Base-by-base conservation (phyloP, 441 rosid genomes). In the Mallotus japonicus region DNA sequence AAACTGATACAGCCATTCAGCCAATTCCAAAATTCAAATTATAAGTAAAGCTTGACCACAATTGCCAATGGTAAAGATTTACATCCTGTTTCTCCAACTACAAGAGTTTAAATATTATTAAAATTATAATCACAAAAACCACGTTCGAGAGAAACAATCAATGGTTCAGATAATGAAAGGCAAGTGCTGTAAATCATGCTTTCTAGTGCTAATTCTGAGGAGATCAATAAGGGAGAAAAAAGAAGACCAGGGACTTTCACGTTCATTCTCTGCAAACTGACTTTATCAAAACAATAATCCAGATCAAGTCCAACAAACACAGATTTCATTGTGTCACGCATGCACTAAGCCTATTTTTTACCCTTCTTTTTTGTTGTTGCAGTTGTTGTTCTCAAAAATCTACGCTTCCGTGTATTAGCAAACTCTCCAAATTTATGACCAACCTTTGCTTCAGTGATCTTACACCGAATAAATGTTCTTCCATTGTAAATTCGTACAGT, bases 351-450 rank as follows among this genome's bases (percentile, higher is more conserved):
- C 67, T 71, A 60, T 49, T 61, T 71, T 22, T 61, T 71, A 10
- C 14, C 66, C 56, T 71, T 71, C 67, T 71, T 71, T 61, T 71
- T 71, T 11, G 34, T 49, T 5, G 47, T 28, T 5, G 55, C 20
- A 12, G 60, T 14, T 49, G 50, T 71, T 6, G 58, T 13, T 61
- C 67, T 47, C 1, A 49, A 34, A 59, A 54, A 65, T 64, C 73
- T 76, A 28, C 83, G 78, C 79, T 85, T 86, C 63, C 92, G 77
- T 20, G 90, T 86, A 60, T 78, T 75, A 46, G 88, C 88, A 74
- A 88, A 87, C 77, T 87, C 92, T 62, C 90, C 88, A 40, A 88
- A 84, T 58, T 85, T 87, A 63, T 88, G 89, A 28, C 89, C 92
- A 64, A 88, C 90, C 83, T 83, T 88, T 4, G 82, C 83, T 51